These are phyloP conservation scores for Citrus sp. DNA, from an alignment of 345 rosid genomes.

Conservation along the genomic window DNA sequence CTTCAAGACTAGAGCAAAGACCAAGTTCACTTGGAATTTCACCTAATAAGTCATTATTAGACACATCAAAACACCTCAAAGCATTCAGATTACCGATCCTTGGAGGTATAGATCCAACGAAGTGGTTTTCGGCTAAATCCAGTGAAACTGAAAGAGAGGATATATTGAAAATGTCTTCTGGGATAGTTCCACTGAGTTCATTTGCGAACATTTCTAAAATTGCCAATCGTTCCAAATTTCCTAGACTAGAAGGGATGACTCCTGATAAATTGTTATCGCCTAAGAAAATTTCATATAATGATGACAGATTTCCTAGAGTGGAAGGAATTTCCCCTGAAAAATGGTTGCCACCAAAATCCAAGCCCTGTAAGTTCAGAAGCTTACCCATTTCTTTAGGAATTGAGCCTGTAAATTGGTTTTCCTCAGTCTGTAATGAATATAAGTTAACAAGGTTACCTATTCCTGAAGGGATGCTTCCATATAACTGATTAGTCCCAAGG, in stretches of 20 bases:
- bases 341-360: not conserved
- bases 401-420: not conserved
- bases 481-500: not conserved
- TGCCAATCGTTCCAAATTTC: conserved; percentile 4
- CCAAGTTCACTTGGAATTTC: conserved; percentile 10
- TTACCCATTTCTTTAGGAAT: conserved; percentile 10
- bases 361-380: not conserved
- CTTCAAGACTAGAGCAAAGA: not conserved
- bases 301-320: conserved; percentile 1
- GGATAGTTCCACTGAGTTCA: conserved; percentile 21
- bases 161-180: conserved; percentile 10
- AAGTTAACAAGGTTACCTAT: conserved; percentile 5
- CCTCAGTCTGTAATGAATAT: not conserved
- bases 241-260: conserved; percentile 19
- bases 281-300: not conserved
- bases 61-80: conserved; percentile 9
- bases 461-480: conserved; percentile 8
- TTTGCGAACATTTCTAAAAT: conserved; percentile 13
- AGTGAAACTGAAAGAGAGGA: conserved; percentile 13
- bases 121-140: conserved; percentile 16
- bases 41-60: not conserved
- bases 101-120: conserved; percentile 6
- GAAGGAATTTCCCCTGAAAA: conserved; percentile 8
- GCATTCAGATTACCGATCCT: conserved; percentile 15
- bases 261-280: conserved; percentile 12